phyloP scores from a whole-genome alignment of 169 alveolate genomes.

The Besnoitia besnoiti region DNA sequence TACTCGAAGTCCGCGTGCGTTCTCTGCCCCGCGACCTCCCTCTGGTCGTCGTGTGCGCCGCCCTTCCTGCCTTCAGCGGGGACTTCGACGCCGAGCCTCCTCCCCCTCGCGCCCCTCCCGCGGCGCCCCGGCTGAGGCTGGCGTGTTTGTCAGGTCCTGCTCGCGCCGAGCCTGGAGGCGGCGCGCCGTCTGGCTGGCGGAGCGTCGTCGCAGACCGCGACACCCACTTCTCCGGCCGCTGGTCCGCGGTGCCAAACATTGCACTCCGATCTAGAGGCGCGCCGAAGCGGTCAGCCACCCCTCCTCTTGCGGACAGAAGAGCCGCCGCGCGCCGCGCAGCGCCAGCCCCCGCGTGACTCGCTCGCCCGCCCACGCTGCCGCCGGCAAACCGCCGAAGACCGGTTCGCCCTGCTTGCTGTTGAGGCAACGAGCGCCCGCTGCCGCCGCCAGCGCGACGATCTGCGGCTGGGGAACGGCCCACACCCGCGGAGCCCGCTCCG shows the following conservation, averaged over 20 bases:
- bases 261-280: neutral
- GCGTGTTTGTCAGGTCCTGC: neutral
- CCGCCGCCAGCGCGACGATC: neutral
- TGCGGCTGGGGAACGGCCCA: neutral
- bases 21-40: neutral
- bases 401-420: neutral
- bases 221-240: constrained; percentile 36
- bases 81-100: neutral
- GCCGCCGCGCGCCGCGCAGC: neutral
- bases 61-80: too few species aligned
- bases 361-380: neutral
- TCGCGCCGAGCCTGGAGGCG: neutral
- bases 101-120: neutral
- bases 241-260: constrained; percentile 20
- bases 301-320: neutral
- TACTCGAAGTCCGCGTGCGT: neutral
- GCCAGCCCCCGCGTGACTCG: neutral
- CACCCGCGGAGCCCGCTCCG: neutral
- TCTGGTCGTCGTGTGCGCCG: too few species aligned
- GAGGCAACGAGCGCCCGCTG: neutral
- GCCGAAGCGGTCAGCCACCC: neutral
- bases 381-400: neutral
- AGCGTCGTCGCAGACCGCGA: neutral
- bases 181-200: neutral
- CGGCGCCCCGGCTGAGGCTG: neutral